These are phyloP conservation scores for Leccinum sublutescens DNA, from an alignment of 768 basidiomycete genomes.

Conservation along the genomic window DNA sequence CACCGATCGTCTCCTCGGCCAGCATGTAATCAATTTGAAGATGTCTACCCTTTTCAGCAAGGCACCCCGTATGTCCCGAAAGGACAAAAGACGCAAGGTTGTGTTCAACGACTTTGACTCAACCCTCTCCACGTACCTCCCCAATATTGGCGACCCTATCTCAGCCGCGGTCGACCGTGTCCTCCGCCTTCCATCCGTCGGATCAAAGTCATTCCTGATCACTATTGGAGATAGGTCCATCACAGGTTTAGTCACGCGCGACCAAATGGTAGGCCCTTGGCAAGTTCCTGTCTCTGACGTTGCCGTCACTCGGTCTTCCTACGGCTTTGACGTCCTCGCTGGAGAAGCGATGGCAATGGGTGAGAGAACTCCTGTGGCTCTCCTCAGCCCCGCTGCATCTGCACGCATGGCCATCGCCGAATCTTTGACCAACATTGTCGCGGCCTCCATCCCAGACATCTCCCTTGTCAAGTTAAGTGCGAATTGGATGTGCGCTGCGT, in stretches of 20 bases:
- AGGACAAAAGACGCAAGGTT: conserved; percentile 49
- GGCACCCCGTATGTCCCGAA: conserved; percentile 85
- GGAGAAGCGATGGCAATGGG: conserved; percentile 99
- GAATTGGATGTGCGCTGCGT: conserved; percentile 99
- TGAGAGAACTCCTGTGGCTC: conserved; percentile 90
- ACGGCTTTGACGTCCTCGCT: conserved; percentile 78
- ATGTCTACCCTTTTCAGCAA: conserved; percentile 98
- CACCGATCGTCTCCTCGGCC: conserved; percentile 77
- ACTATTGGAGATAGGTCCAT: conserved; percentile 96
- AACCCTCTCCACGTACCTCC: conserved; percentile 64
- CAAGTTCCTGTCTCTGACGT: conserved; percentile 98
- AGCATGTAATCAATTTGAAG: conserved; percentile 81
- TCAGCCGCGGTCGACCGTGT: conserved; percentile 73
- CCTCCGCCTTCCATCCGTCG: conserved; percentile 88
- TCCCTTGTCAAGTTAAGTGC: conserved; percentile 89
- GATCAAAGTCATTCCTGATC: conserved; percentile 95
- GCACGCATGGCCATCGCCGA: conserved; percentile 97
- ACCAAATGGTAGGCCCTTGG: conserved; percentile 99
- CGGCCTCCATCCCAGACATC: conserved; percentile 70
- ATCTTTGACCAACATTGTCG: conserved; percentile 86
- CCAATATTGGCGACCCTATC: conserved; percentile 48
- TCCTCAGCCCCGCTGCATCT: conserved; percentile 84
- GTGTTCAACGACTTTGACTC: conserved; percentile 63
- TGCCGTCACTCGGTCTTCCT: conserved; percentile 91
- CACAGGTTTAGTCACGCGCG: conserved; percentile 90